Evolutionary conservation across 2,329 filamentous ascomycete genomes (phyloP).

Genomic region (Fusarium abutilonis): DNA sequence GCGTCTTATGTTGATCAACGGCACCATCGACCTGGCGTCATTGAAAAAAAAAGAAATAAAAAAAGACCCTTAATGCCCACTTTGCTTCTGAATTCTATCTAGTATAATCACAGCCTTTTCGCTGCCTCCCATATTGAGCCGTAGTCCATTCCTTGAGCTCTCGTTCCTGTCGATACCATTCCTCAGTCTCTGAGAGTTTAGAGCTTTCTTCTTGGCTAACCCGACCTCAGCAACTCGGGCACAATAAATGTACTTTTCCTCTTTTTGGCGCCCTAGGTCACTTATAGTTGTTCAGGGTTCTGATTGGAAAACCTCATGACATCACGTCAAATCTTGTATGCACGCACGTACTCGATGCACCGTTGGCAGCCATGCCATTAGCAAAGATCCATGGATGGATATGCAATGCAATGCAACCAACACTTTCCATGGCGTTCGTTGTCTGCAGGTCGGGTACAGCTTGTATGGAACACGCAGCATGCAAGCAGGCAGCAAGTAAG

Average conservation of each 20-base stretch:
- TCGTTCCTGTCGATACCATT: constrained; percentile 34
- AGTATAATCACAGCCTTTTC: constrained; percentile 16
- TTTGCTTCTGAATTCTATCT: constrained; percentile 35
- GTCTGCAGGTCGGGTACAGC: constrained; percentile 3
- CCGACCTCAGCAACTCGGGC: not conserved
- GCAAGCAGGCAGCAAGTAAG: not conserved
- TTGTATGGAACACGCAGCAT: not conserved
- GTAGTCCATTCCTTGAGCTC: constrained; percentile 15
- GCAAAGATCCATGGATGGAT: constrained; percentile 4
- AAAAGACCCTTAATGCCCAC: constrained; percentile 20
- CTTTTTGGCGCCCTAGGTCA: not conserved
- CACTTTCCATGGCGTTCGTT: constrained; percentile 19
- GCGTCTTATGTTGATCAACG: constrained; percentile 23
- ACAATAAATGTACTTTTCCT: constrained; percentile 7
- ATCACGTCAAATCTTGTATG: constrained; percentile 20
- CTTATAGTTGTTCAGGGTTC: constrained; percentile 7
- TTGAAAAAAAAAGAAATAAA: not conserved
- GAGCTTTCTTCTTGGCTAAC: constrained; percentile 6
- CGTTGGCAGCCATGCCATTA: constrained; percentile 8
- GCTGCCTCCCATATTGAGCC: constrained; percentile 19
- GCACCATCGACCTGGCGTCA: constrained; percentile 19
- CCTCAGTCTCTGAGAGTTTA: constrained; percentile 11
- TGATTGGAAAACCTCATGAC: constrained; percentile 6
- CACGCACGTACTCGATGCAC: not conserved
- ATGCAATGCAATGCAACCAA: constrained; percentile 36